Evolutionary conservation across 306 rosid species (phyloP).

Genomic region (Prunus fruticosa): DNA sequence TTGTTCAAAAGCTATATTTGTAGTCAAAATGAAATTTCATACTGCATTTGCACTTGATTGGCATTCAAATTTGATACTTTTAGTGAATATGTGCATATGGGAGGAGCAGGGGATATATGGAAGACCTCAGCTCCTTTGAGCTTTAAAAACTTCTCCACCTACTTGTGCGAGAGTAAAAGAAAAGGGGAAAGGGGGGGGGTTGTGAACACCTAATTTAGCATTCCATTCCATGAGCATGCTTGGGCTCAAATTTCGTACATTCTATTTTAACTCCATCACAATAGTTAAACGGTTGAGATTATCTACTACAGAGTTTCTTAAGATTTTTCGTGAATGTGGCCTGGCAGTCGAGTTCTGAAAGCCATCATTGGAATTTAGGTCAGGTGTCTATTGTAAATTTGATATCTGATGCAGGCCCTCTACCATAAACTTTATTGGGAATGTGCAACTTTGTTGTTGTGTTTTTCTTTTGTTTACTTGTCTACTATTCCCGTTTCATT

Average conservation of each 20-base stretch:
- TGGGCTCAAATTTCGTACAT: background rate
- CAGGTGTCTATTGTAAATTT: background rate
- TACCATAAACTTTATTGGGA: background rate
- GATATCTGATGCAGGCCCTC: background rate
- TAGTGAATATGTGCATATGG: background rate
- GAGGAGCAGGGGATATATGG: background rate
- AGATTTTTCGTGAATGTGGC: background rate
- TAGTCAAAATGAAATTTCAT: background rate
- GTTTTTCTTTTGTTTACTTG: background rate
- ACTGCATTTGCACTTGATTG: background rate
- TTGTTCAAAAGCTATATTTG: background rate
- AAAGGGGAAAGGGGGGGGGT: background rate
- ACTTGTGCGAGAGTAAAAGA: background rate
- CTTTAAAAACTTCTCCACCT: background rate
- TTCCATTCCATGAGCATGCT: background rate
- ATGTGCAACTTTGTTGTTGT: background rate
- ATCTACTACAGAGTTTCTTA: background rate
- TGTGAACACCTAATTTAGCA: background rate
- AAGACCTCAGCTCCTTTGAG: background rate
- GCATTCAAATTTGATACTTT: background rate
- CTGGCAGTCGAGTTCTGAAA: background rate
- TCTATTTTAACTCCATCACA: background rate
- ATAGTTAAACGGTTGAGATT: background rate
- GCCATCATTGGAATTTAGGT: background rate
- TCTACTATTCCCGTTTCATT: background rate